Conservation (phyloP, 2,329 filamentous ascomycete species). For the Nannizziopsis arthrosporioides region DNA sequence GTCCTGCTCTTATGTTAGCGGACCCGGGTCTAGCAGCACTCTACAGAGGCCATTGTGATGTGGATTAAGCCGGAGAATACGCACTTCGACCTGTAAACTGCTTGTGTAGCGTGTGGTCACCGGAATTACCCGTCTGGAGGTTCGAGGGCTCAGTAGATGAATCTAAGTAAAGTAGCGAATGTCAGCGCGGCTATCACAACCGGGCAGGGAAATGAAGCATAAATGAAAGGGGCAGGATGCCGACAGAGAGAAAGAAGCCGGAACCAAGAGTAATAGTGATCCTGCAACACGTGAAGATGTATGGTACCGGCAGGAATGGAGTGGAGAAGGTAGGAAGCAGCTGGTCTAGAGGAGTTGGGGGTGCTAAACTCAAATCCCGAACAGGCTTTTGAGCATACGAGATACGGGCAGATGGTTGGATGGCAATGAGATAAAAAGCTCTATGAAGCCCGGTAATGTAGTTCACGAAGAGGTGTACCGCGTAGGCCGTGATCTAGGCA, state of each 20-base stretch:
- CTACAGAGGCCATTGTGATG: neutral
- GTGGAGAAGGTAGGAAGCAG: too few species aligned
- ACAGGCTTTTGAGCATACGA: too few species aligned
- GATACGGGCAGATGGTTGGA: too few species aligned
- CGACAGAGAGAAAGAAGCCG: neutral
- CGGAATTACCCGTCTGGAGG: slow-evolving; percentile 2
- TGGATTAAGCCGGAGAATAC: neutral
- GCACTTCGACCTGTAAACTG: slow-evolving; percentile 3
- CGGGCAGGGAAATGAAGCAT: neutral
- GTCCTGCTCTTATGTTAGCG: slow-evolving; percentile 5
- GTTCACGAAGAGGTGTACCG: too few species aligned
- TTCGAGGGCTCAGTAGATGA: neutral
- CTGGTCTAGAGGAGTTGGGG: too few species aligned
- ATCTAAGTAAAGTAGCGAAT: neutral
- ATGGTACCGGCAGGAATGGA: too few species aligned
- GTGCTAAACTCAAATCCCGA: too few species aligned
- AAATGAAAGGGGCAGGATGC: neutral
- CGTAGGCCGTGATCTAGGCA: neutral
- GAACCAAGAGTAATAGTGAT: neutral
- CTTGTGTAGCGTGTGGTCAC: neutral
- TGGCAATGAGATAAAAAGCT: too few species aligned
- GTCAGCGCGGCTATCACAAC: neutral
- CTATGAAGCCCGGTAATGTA: too few species aligned
- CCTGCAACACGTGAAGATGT: too few species aligned
- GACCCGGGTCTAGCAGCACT: neutral